phyloP scores from a whole-genome alignment of 2,329 filamentous ascomycete genomes.

The Dactylellina leptospora region DNA sequence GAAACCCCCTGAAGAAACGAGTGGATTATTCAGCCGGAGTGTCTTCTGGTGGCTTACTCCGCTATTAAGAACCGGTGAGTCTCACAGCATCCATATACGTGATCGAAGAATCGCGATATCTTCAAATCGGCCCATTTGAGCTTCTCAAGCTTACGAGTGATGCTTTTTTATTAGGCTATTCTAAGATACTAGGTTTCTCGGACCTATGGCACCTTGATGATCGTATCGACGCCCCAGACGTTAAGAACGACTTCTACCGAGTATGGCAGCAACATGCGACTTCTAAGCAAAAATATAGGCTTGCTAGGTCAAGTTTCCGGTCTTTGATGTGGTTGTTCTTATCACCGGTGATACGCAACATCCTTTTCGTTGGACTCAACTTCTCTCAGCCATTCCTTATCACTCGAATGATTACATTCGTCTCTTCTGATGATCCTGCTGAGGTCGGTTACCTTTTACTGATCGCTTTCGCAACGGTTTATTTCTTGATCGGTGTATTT shows the following conservation, averaged over 20 bases:
- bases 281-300: conserved; percentile 26
- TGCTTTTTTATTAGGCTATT: conserved; percentile 21
- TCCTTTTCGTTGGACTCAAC: conserved; percentile 57
- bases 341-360: conserved; percentile 55
- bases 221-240: conserved; percentile 14
- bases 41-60: conserved; percentile 61
- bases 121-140: no score
- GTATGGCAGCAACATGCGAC: conserved; percentile 37
- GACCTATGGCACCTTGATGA: conserved; percentile 46
- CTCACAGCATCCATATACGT: background rate
- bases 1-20: conserved; percentile 58
- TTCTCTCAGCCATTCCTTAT: conserved; percentile 59
- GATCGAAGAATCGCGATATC: background rate
- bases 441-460: conserved; percentile 44
- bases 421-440: conserved; percentile 28
- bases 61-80: conserved; percentile 55
- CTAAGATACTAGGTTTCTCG: conserved; percentile 28
- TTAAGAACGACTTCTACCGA: conserved; percentile 40
- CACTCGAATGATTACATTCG: conserved; percentile 55
- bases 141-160: no score
- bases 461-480: conserved; percentile 28
- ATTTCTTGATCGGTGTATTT: conserved; percentile 50
- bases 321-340: conserved; percentile 41
- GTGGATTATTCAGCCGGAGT: conserved; percentile 59
- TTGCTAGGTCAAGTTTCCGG: conserved; percentile 39